Conservation (phyloP, 345 rosid species). For the Aquilaria malaccensis region DNA sequence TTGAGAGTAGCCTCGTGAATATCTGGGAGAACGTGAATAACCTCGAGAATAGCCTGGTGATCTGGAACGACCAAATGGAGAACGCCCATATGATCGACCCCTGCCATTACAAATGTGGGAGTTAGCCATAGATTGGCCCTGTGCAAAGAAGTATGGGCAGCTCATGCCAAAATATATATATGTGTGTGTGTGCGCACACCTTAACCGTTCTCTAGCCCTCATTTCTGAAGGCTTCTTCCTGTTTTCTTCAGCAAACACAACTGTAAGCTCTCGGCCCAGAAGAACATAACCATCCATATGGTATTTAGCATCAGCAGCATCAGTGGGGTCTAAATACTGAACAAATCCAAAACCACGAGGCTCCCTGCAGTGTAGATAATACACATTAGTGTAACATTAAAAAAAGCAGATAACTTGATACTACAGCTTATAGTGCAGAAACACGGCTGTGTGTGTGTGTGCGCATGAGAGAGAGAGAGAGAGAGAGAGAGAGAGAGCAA, state of each 20-base stretch:
- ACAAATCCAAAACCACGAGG: conserved; percentile 95
- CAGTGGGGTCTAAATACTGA: conserved; percentile 73
- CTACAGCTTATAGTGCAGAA: not conserved
- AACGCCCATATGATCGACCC: no score
- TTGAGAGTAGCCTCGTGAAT: no score
- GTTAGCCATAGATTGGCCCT: no score
- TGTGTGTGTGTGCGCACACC: conserved; percentile 22
- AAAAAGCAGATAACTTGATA: no score
- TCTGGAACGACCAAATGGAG: no score
- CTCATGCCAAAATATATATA: no score
- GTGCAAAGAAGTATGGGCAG: no score
- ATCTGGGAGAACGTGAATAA: no score
- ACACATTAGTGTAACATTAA: not conserved
- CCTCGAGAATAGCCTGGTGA: no score
- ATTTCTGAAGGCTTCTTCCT: conserved; percentile 90
- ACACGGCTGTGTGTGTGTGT: no score
- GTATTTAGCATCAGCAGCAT: conserved; percentile 87
- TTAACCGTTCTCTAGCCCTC: conserved; percentile 61
- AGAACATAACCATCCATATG: conserved; percentile 82
- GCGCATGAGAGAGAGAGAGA: not conserved
- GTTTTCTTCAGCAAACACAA: conserved; percentile 86
- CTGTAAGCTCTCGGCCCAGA: conserved; percentile 69
- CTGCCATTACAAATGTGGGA: no score
- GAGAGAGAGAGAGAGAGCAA: conserved; percentile 8
- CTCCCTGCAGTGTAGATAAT: conserved; percentile 40